A percentile compares a stretch with the other conserved stretches of the same genome.
Conservation (phyloP, 2,329 filamentous ascomycete genomes). For the Xylariaceae sp. region DNA sequence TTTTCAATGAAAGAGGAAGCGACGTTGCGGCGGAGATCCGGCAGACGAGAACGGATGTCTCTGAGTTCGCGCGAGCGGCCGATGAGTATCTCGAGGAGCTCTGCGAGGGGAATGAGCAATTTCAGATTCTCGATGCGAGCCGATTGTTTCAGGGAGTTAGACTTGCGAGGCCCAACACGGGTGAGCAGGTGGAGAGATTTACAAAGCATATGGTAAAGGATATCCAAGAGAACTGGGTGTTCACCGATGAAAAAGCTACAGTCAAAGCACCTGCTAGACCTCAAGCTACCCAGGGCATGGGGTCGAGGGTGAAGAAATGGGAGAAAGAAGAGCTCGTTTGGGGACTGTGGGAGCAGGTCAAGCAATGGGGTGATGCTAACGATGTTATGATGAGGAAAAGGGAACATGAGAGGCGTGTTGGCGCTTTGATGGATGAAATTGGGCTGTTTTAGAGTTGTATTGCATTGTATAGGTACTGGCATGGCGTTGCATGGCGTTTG, state of each 20-base stretch:
- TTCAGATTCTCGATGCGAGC: no score
- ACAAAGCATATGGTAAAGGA: slow-evolving; percentile 40
- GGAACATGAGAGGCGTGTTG: background rate
- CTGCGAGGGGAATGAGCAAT: no score
- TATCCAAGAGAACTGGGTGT: slow-evolving; percentile 41
- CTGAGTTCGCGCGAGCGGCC: slow-evolving; percentile 24
- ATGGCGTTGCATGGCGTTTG: background rate
- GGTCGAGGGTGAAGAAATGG: slow-evolving; percentile 4
- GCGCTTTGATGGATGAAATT: slow-evolving; percentile 8
- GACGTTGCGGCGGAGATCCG: slow-evolving; percentile 13
- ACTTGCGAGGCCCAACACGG: background rate
- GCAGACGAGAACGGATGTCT: slow-evolving; percentile 16
- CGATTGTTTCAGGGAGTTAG: background rate
- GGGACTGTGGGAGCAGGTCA: slow-evolving; percentile 26
- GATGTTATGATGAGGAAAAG: background rate
- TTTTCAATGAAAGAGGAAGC: slow-evolving; percentile 24
- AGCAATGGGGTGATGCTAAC: background rate
- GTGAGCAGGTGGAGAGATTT: slow-evolving; percentile 36
- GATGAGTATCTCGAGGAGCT: slow-evolving; percentile 18
- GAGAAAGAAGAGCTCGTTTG: background rate
- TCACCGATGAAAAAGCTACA: slow-evolving; percentile 29
- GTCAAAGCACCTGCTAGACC: slow-evolving; percentile 35
- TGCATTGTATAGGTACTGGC: slow-evolving; percentile 2
- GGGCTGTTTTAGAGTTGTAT: slow-evolving; percentile 24
- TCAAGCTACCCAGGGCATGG: slow-evolving; percentile 16